A percentile compares a stretch with the other conserved stretches of the same genome.
These are phyloP conservation scores for Trichoderma sp. DNA, from an alignment of 2,329 filamentous ascomycete genomes.

Conservation along the genomic window DNA sequence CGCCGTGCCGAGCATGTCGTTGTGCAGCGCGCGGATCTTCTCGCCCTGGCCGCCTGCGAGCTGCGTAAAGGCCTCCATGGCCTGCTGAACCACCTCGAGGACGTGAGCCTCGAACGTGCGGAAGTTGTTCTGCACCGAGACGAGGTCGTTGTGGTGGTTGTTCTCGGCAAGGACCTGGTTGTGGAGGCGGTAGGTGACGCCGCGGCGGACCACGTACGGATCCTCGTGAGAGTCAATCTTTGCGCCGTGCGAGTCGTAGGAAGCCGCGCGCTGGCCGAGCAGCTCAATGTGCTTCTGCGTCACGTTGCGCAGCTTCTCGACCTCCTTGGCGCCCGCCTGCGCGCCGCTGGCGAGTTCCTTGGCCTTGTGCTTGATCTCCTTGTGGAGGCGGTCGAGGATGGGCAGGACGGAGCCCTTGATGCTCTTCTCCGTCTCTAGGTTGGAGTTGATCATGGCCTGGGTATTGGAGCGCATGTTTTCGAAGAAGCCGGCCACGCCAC, in stretches of 20 bases:
- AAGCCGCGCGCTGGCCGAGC: conserved; percentile 80
- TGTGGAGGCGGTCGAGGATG: conserved; percentile 85
- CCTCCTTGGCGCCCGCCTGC: conserved; percentile 81
- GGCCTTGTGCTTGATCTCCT: conserved; percentile 94
- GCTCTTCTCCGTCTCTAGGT: conserved; percentile 87
- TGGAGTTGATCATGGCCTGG: conserved; percentile 84
- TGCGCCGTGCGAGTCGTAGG: conserved; percentile 74
- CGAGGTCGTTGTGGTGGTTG: conserved; percentile 88
- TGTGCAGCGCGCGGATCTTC: conserved; percentile 76
- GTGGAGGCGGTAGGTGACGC: conserved; percentile 79
- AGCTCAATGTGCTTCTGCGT: conserved; percentile 98
- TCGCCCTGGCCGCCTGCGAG: conserved; percentile 79
- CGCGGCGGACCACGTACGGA: conserved; percentile 83
- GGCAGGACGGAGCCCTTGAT: conserved; percentile 85
- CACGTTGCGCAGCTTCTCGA: conserved; percentile 80
- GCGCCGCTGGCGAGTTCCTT: conserved; percentile 86
- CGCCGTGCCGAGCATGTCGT: conserved; percentile 75
- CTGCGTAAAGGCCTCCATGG: conserved; percentile 80
- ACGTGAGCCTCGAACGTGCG: conserved; percentile 84
- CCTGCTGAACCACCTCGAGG: conserved; percentile 77
- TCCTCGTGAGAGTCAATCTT: conserved; percentile 74
- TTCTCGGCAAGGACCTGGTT: conserved; percentile 95
- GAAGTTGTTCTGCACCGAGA: conserved; percentile 90
- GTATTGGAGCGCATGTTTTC: conserved; percentile 94
- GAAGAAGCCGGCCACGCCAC: conserved; percentile 85